phyloP scores from a whole-genome alignment of 352 stramenopile genomes.

The Phytophthora palmivora region DNA sequence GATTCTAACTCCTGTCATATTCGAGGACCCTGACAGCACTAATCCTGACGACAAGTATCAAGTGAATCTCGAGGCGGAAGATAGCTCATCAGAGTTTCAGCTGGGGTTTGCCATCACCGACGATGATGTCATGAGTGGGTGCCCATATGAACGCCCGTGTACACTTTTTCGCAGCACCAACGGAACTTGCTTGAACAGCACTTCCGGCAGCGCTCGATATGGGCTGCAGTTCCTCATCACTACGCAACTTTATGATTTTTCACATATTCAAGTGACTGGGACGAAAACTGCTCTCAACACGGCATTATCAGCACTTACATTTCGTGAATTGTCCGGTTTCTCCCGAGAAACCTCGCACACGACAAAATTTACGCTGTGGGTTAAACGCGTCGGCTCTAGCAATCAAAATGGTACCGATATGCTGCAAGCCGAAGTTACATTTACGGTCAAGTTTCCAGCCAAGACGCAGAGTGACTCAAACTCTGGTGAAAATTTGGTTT shows the following conservation, averaged over 20 bases:
- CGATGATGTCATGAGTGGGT: conserved; percentile 61
- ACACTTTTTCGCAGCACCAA: conserved; percentile 44
- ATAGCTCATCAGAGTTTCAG: conserved; percentile 44
- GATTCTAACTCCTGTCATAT: conserved; percentile 49
- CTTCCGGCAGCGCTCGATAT: conserved; percentile 18
- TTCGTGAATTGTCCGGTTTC: conserved; percentile 41
- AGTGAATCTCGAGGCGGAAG: conserved; percentile 49
- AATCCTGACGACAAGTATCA: conserved; percentile 43
- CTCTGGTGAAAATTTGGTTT: conserved; percentile 24
- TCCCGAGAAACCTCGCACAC: conserved; percentile 32
- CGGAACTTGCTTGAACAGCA: conserved; percentile 31
- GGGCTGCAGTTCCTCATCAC: conserved; percentile 38
- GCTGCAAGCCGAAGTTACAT: conserved; percentile 25
- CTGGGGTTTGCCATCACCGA: conserved; percentile 55
- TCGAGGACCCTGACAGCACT: conserved; percentile 61
- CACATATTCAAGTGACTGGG: conserved; percentile 52
- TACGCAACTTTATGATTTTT: conserved; percentile 48
- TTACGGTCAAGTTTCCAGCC: conserved; percentile 38
- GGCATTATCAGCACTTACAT: conserved; percentile 45
- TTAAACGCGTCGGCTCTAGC: conserved; percentile 34
- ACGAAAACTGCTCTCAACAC: conserved; percentile 43
- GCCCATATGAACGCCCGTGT: conserved; percentile 58
- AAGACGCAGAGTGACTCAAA: conserved; percentile 6
- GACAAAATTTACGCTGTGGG: conserved; percentile 46
- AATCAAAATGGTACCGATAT: conserved; percentile 13